phyloP scores from a whole-genome alignment of 169 alveolate species.

The Plasmodium berghei region DNA sequence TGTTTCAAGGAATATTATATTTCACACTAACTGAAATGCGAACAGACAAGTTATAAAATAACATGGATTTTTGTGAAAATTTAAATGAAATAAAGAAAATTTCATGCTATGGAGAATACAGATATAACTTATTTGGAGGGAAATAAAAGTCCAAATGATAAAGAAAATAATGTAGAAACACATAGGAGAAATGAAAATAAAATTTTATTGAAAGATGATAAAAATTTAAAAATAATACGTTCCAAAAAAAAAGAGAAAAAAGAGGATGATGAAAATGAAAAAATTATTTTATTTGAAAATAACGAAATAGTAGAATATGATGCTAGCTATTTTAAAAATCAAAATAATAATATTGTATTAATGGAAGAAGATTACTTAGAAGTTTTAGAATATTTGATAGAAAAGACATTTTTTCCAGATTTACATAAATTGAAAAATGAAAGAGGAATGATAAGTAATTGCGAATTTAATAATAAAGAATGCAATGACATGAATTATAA shows the following conservation, averaged over 20 bases:
- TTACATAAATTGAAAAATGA: constrained; percentile 69
- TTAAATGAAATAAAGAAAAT: no score
- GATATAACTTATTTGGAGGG: no score
- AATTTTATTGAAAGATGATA: background rate
- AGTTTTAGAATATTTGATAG: constrained; percentile 81
- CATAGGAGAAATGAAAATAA: background rate
- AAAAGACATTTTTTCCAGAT: constrained; percentile 83
- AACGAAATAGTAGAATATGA: constrained; percentile 69
- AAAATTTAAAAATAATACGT: background rate
- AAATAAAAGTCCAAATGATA: background rate
- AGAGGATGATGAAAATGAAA: constrained; percentile 12
- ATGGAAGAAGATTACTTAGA: constrained; percentile 84
- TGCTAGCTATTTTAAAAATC: constrained; percentile 6
- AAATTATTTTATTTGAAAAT: constrained; percentile 44
- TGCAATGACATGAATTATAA: background rate
- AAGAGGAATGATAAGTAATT: constrained; percentile 12
- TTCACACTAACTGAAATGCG: no score
- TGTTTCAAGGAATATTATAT: no score
- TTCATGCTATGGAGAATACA: no score
- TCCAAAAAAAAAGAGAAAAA: background rate
- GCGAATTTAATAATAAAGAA: background rate
- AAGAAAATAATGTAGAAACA: constrained; percentile 15
- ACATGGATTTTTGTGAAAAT: no score
- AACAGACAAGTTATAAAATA: no score
- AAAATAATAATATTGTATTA: constrained; percentile 47